Conservation (phyloP, 1,284 basidiomycete species). For the Schizophyllum amplum region DNA sequence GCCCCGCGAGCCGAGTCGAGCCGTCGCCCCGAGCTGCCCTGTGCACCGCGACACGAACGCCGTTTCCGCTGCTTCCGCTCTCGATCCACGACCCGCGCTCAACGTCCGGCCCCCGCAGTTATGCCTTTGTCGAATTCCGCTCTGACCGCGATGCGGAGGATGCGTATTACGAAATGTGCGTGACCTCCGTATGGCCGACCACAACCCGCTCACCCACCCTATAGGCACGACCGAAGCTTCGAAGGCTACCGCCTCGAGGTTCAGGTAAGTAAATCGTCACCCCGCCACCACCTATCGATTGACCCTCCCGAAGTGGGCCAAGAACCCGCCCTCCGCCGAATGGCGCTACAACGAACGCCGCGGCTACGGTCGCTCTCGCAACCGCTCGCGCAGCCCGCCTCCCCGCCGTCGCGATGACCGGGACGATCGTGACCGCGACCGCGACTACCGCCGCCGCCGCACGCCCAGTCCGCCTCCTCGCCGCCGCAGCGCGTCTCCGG, state of each 20-base stretch:
- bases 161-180: slow-evolving; percentile 86
- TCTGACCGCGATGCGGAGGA: slow-evolving; percentile 80
- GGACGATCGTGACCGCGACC: slow-evolving; percentile 24
- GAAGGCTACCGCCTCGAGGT: slow-evolving; percentile 79
- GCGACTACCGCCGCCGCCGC: slow-evolving; percentile 34
- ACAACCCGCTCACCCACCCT: slow-evolving; percentile 7
- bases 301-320: slow-evolving; percentile 64
- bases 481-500: slow-evolving; percentile 38
- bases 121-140: slow-evolving; percentile 88
- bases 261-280: slow-evolving; percentile 37
- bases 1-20: slow-evolving; percentile 16
- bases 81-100: slow-evolving; percentile 48
- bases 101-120: slow-evolving; percentile 64
- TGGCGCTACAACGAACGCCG: slow-evolving; percentile 74
- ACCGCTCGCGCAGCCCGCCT: slow-evolving; percentile 33
- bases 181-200: slow-evolving; percentile 8
- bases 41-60: slow-evolving; percentile 17
- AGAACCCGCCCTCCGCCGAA: slow-evolving; percentile 80
- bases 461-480: slow-evolving; percentile 7
- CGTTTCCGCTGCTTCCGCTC: slow-evolving; percentile 28
- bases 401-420: slow-evolving; percentile 27
- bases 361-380: slow-evolving; percentile 33
- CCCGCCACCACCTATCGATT: neutral
- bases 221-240: slow-evolving; percentile 77
- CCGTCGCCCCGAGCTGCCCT: slow-evolving; percentile 14